Evolutionary conservation across 352 stramenopile species (phyloP), one percentile per base, ranked within the genome.

Genomic region (Saprolegnia diclina): DNA sequence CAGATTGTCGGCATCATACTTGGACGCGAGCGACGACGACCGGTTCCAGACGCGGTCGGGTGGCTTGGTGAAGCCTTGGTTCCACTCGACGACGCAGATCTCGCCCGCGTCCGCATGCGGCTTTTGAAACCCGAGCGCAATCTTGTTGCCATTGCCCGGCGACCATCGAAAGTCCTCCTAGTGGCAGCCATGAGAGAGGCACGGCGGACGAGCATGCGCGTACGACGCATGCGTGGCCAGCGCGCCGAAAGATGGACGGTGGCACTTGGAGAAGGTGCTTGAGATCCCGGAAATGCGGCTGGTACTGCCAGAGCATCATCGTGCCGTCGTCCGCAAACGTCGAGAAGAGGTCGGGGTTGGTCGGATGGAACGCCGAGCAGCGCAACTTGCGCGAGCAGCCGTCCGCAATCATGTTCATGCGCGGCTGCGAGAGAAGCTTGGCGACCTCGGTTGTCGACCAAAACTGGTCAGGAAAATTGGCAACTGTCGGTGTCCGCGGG

Each of bases 71-170:
- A 69, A 24, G n/a, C 54, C 54, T 14, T 18, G 4, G 38, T 62
- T 22, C 63, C 63, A 69, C 22, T 69, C 63, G 13, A 87, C 77
- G 73, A 93, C 78, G 54, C 83, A 92, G 44, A 95, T 90, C 67
- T 92, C 85, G 56, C 87, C 81, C 64, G 76, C 78, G 26, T 75
- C 73, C 1, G 81, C 22, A 7, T 90, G 10, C 32, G 83, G 75
- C 61, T 95, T 85, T 5, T 85, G 83, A 63, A 95, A 95, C 48
- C 79, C 83, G 71, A 95, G 84, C 0, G 85, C 87, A 42, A 95
- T 71, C 19, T 86, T 85, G 42, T 59, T 40, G 35, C 37, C 24
- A 4, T 21, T 16, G 26, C 56, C 21, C 2, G 10, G 10, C 3
- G 1, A 64, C 56, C 24, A 42, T 13, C 6, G 9, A 42, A 64